phyloP scores from a whole-genome alignment of 768 basidiomycete species.

The Lentinus brumalis region DNA sequence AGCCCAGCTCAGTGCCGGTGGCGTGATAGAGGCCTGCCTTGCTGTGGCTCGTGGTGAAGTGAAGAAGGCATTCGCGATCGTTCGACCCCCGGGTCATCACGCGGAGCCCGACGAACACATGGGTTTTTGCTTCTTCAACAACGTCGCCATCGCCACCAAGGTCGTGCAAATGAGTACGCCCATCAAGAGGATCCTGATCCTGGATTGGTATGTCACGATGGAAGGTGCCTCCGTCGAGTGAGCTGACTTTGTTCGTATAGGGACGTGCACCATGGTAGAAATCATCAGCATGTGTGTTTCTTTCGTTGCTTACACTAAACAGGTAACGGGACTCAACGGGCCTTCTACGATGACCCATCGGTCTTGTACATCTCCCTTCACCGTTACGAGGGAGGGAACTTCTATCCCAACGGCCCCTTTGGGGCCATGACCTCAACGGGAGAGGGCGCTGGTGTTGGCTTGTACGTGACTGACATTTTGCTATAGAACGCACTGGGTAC shows the following conservation, averaged over 20 bases:
- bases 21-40: conserved; percentile 87
- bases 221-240: background rate
- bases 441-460: conserved; percentile 81
- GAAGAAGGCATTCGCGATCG: conserved; percentile 90
- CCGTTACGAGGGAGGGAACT: conserved; percentile 88
- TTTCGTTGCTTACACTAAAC: background rate
- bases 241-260: conserved; percentile 39
- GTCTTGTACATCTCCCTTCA: conserved; percentile 95
- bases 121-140: conserved; percentile 99
- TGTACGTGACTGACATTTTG: conserved; percentile 49
- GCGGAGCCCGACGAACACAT: conserved; percentile 98
- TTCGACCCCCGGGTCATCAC: conserved; percentile 97
- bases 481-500: conserved; percentile 3
- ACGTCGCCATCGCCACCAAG: conserved; percentile 89
- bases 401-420: conserved; percentile 92
- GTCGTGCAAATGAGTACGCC: conserved; percentile 72
- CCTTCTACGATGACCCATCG: conserved; percentile 90
- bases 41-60: conserved; percentile 82
- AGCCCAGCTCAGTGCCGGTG: conserved; percentile 89
- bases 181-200: conserved; percentile 81
- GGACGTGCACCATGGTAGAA: conserved; percentile 92
- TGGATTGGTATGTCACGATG: conserved; percentile 83
- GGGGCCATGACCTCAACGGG: conserved; percentile 88
- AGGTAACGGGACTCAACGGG: conserved; percentile 98
- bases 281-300: conserved; percentile 5